Conservation (phyloP, 495 filamentous ascomycete genomes). For the Rusavskia elegans region DNA sequence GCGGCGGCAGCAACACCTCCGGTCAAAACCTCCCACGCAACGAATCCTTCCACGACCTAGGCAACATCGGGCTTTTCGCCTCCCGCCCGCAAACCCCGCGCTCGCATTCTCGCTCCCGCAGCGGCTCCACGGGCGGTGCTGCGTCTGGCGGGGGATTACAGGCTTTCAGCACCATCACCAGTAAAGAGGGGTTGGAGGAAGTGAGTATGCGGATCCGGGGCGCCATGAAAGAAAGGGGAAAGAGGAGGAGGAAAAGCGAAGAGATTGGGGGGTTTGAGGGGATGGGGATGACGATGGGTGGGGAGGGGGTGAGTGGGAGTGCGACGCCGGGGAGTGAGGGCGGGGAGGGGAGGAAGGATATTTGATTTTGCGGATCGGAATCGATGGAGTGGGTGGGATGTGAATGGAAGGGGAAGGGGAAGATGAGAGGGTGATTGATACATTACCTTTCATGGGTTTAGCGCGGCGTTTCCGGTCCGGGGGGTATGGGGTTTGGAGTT, state of each 20-base stretch:
- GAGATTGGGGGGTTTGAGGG: constrained; percentile 24
- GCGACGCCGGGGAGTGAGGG: constrained; percentile 28
- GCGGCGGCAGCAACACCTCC: constrained; percentile 15
- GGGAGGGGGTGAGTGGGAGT: constrained; percentile 24
- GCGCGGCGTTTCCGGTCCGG: too few relatives aligned
- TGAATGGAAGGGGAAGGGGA: background rate
- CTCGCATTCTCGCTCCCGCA: constrained; percentile 56
- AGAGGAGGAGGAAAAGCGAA: constrained; percentile 53
- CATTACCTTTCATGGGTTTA: too few relatives aligned
- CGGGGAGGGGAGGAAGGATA: constrained; percentile 22
- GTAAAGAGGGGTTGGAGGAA: constrained; percentile 58
- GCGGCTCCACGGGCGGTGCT: constrained; percentile 37
- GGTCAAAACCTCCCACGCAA: constrained; percentile 54
- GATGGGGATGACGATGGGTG: background rate
- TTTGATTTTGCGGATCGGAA: constrained; percentile 11
- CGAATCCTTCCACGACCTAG: constrained; percentile 82
- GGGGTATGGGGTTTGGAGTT: too few relatives aligned
- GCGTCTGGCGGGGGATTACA: constrained; percentile 35
- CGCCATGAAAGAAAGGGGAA: constrained; percentile 73
- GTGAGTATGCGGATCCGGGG: constrained; percentile 74
- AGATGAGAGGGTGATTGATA: background rate
- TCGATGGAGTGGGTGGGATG: background rate
- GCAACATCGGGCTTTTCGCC: constrained; percentile 74
- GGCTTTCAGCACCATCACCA: constrained; percentile 55
- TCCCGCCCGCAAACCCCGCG: constrained; percentile 43